phyloP scores from a whole-genome alignment of 345 rosid species.

The Cardiospermum halicacabum region DNA sequence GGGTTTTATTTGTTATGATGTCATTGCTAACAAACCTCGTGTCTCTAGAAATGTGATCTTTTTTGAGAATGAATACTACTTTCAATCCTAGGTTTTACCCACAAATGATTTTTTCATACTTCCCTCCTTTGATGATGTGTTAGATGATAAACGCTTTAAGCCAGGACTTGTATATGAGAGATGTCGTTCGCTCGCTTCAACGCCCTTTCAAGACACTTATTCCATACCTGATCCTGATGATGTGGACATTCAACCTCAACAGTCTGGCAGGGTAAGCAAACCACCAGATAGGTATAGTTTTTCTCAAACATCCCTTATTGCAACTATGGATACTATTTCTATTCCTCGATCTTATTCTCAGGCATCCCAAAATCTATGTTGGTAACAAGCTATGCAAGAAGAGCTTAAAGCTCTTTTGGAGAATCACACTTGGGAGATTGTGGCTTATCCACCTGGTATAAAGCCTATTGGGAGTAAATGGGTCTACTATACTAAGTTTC shows the following conservation, averaged over 20 bases:
- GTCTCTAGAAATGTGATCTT: not conserved
- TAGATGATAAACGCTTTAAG: not conserved
- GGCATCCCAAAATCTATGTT: not conserved
- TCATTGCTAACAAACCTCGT: not conserved
- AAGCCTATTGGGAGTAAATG: constrained; percentile 6
- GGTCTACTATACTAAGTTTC: not conserved
- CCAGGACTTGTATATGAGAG: not conserved
- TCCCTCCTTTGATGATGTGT: not conserved
- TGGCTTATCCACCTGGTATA: not conserved
- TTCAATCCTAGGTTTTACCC: not conserved
- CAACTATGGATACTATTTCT: not conserved
- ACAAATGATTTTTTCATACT: not conserved
- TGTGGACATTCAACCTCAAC: too few relatives aligned
- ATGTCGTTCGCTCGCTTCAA: not conserved
- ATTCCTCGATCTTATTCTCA: not conserved
- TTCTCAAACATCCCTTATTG: not conserved
- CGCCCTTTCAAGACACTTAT: too few relatives aligned
- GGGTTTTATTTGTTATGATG: not conserved
- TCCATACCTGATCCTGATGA: not conserved
- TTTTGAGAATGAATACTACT: not conserved
- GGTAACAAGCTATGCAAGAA: not conserved
- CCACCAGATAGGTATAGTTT: not conserved
- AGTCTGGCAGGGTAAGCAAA: not conserved
- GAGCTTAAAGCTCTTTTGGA: not conserved
- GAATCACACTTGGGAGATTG: not conserved